Conservation (phyloP, 108 stramenopile genomes). For the Cylindrotheca closterium region DNA sequence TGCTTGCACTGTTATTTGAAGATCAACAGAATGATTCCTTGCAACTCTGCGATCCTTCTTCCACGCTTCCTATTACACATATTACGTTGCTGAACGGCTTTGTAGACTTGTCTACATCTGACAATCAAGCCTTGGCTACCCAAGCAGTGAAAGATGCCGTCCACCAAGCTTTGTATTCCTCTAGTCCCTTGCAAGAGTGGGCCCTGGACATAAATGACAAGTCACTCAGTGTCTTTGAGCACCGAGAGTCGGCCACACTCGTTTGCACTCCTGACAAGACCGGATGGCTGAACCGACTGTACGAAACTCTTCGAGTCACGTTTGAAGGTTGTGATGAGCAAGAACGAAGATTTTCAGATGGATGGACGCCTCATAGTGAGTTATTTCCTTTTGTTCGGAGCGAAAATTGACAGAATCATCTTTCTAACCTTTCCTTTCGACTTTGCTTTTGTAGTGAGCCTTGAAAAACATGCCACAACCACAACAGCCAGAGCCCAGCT, state of each 20-base stretch:
- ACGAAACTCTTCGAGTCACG: conserved; percentile 4
- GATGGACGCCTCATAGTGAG: conserved; percentile 21
- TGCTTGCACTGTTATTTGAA: background rate
- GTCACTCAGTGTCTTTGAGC: conserved; percentile 12
- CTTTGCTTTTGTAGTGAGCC: background rate
- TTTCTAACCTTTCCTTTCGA: too few relatives aligned
- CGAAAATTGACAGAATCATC: too few relatives aligned
- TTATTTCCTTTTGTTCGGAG: too few relatives aligned
- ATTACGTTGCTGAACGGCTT: conserved; percentile 26
- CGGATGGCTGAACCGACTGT: conserved; percentile 8
- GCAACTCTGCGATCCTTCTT: conserved; percentile 2
- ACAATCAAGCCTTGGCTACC: conserved; percentile 1
- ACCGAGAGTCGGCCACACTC: conserved; percentile 9
- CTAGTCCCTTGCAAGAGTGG: background rate
- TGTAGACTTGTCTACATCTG: conserved; percentile 3
- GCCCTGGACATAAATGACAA: background rate
- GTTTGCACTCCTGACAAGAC: conserved; percentile 6
- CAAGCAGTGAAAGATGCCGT: background rate
- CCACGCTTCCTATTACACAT: conserved; percentile 20
- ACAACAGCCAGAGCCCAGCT: conserved; percentile 7
- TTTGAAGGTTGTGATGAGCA: conserved; percentile 21
- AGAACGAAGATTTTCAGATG: conserved; percentile 16
- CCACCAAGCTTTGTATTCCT: background rate
- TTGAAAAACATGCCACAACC: conserved; percentile 10
- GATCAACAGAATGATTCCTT: background rate